Base-by-base conservation (phyloP, 768 basidiomycete genomes). In the Trametes coccinea region DNA sequence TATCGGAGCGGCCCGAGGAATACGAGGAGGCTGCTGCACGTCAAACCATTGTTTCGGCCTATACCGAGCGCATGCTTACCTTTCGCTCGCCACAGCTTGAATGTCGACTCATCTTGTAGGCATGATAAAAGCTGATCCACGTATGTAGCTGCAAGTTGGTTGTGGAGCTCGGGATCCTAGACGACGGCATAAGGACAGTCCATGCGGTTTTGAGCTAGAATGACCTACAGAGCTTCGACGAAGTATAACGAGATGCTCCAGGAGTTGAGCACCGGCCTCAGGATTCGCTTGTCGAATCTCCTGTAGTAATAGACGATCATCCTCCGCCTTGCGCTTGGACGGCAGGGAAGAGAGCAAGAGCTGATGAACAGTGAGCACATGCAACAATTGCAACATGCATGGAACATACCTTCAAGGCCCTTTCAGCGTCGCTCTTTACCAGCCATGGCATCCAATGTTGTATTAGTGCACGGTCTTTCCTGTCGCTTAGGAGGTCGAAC, bases 401-500 rank as follows among this genome's bases (percentile, higher is more conserved):
- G 70, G 49, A 62, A 11, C 34, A 37, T 5, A 91, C 93, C 77
- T 86, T 85, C 29, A 97, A 72, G 4, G 88, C 93, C 46, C 81
- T 83, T 29, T 89, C 86, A 0, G 84, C 77, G 72, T 92, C 86
- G 40, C 81, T 80, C 65, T 81, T 83, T 2, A 86, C 80, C 22
- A 97, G 74, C 94, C 95, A 96, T 7, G 92, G 74, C 2, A 84
- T 89, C 86, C 93, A 95, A 53, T 82, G 80, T 62, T 89, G 86
- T 4, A 85, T 83, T 54, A 93, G 68, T 2, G 75, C 68, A 29
- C 83, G 82, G 67, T 92, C 87, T 60, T 79, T 82, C 60, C 81
- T 83, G 47, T 82, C 80, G 5, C 73, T 76, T 4, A 95, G 74
- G 13, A 90, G 70, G 9, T 75, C 66, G 37, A 89, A 75, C 74